These are phyloP conservation scores for Tuctoria greenei DNA, from an alignment of 176 grass and related monocot genomes.

Conservation along the genomic window DNA sequence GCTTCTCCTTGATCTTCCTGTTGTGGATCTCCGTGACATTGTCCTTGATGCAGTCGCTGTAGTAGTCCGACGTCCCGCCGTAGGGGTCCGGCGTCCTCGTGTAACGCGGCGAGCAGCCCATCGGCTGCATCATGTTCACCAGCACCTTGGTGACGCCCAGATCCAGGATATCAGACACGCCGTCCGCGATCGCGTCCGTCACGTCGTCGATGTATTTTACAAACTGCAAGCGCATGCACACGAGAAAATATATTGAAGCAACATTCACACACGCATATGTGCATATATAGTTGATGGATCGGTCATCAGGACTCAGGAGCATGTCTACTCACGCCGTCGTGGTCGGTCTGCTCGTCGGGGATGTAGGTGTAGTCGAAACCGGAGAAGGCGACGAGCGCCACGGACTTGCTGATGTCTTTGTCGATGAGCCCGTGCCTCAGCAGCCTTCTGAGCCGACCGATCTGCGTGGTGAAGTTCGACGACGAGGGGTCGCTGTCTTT, in stretches of 20 bases:
- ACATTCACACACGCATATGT: too few species aligned
- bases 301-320: too few species aligned
- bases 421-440: background rate
- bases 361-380: slow-evolving; percentile 32
- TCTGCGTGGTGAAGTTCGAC: background rate
- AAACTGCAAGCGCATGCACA: too few species aligned
- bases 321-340: background rate
- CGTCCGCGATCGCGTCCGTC: background rate
- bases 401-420: background rate
- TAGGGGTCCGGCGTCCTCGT: background rate
- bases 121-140: too few species aligned
- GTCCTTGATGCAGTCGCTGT: background rate
- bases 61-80: too few species aligned
- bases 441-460: background rate
- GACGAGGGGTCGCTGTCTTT: background rate
- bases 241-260: too few species aligned
- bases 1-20: background rate
- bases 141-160: background rate
- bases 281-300: too few species aligned
- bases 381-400: slow-evolving; percentile 41
- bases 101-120: background rate
- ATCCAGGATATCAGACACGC: slow-evolving; percentile 8
- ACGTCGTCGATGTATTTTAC: background rate
- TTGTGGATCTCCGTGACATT: background rate
- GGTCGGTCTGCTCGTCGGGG: background rate